Conservation (phyloP, 1,284 basidiomycete genomes). For the Leccinum subspadiceum region DNA sequence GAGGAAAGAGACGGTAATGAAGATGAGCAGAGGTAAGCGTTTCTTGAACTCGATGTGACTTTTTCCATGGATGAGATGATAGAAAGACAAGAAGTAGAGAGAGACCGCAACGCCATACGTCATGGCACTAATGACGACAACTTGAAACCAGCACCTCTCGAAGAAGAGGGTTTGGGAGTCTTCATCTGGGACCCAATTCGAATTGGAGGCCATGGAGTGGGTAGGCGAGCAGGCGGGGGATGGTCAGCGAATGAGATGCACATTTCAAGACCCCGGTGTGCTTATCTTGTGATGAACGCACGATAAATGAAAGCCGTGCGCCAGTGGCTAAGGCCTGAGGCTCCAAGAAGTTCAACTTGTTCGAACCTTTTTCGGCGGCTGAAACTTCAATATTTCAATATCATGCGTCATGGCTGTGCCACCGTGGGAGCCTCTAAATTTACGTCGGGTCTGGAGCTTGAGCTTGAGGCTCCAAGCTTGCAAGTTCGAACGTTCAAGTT, state of each 20-base stretch:
- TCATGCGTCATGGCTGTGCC: no score
- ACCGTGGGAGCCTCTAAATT: no score
- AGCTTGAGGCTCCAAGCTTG: no score
- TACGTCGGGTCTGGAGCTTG: no score
- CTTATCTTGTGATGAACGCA: neutral
- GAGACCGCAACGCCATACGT: slow-evolving; percentile 12
- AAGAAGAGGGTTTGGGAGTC: neutral
- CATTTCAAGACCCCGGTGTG: neutral
- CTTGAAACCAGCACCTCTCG: slow-evolving; percentile 20
- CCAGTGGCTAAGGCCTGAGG: no score
- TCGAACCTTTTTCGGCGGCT: neutral
- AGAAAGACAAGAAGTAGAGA: slow-evolving; percentile 15
- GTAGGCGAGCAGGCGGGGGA: neutral
- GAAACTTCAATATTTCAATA: no score
- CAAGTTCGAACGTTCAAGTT: no score
- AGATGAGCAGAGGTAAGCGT: slow-evolving; percentile 16
- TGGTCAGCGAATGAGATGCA: neutral
- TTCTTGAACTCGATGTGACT: neutral
- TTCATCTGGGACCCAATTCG: neutral
- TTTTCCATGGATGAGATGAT: slow-evolving; percentile 9
- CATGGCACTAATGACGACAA: slow-evolving; percentile 11
- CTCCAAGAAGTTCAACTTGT: neutral
- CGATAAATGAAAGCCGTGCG: neutral
- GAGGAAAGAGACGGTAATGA: slow-evolving; percentile 22
- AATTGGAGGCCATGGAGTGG: neutral